These are phyloP conservation scores for Laburnicola sp. DNA, from an alignment of 2,329 filamentous ascomycete species.

Conservation along the genomic window DNA sequence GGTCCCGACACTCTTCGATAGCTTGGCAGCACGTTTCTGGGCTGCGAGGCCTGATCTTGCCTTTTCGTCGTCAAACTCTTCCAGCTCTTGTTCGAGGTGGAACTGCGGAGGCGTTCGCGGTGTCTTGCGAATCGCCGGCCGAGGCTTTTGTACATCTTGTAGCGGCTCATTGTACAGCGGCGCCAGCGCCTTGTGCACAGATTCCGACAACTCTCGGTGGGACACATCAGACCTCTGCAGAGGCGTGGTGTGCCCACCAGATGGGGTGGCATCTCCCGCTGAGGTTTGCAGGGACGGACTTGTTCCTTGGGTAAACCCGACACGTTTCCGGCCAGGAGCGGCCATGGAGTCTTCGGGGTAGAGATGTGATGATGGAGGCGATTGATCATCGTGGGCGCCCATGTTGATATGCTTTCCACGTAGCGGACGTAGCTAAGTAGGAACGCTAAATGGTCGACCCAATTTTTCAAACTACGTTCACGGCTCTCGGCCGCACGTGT, in stretches of 20 bases:
- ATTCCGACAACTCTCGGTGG: conserved; percentile 41
- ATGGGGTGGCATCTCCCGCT: conserved; percentile 32
- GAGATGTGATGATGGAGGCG: conserved; percentile 1
- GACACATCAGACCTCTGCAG: conserved; percentile 38
- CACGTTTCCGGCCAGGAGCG: conserved; percentile 36
- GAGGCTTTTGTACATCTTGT: conserved; percentile 39
- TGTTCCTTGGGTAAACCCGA: conserved; percentile 37
- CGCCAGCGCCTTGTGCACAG: conserved; percentile 40
- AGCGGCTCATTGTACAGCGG: conserved; percentile 17
- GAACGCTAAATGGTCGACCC: conserved; percentile 2
- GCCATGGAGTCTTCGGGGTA: conserved; percentile 32
- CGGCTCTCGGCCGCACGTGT: conserved; percentile 1
- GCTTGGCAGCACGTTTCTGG: conserved; percentile 38
- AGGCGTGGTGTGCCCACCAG: conserved; percentile 34
- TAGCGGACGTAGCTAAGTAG: conserved; percentile 7
- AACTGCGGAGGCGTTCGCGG: conserved; percentile 40
- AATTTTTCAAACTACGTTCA: not conserved
- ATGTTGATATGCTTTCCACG: conserved; percentile 22
- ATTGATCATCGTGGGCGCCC: conserved; percentile 27
- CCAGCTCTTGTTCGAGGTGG: conserved; percentile 36
- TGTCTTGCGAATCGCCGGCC: conserved; percentile 43
- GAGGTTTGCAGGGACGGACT: conserved; percentile 20
- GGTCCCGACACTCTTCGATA: conserved; percentile 42
- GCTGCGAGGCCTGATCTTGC: conserved; percentile 41
- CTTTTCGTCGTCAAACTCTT: conserved; percentile 42